Percentiles rank a stretch among this genome's conserved stretches.
These are phyloP conservation scores for Astrothelium subdiscretum DNA, from an alignment of 495 filamentous ascomycete species.

Conservation along the genomic window DNA sequence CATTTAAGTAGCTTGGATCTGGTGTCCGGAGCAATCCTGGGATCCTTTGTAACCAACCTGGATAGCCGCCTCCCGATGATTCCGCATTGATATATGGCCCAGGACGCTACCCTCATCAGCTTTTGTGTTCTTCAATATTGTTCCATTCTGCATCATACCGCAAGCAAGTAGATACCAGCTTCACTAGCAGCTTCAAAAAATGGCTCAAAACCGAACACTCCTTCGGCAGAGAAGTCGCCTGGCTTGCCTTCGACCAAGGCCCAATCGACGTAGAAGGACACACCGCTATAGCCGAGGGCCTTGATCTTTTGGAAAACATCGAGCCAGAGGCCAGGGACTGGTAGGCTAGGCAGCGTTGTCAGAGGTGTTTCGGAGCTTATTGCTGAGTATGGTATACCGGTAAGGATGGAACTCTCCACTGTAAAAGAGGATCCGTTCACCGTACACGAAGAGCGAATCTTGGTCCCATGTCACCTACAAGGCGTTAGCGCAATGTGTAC, in stretches of 20 bases:
- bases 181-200: constrained; percentile 62
- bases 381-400: constrained; percentile 29
- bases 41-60: constrained; percentile 54
- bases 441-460: constrained; percentile 59
- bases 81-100: constrained; percentile 62
- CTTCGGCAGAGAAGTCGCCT: constrained; percentile 55
- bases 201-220: constrained; percentile 53
- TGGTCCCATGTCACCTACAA: constrained; percentile 62
- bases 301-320: constrained; percentile 75
- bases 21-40: constrained; percentile 48
- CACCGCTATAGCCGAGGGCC: constrained; percentile 62
- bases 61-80: constrained; percentile 49
- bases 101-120: constrained; percentile 32
- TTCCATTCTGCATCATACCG: constrained; percentile 14
- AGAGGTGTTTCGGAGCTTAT: background rate
- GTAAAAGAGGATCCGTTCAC: constrained; percentile 60
- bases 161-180: constrained; percentile 63
- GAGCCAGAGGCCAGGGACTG: constrained; percentile 58
- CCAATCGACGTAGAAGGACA: constrained; percentile 70
- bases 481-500: background rate
- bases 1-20: constrained; percentile 48
- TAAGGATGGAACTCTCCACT: constrained; percentile 65
- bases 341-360: constrained; percentile 39
- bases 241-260: constrained; percentile 66
- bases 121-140: background rate